phyloP scores from a whole-genome alignment of 2,329 filamentous ascomycete species.

The Xylaria sp. region DNA sequence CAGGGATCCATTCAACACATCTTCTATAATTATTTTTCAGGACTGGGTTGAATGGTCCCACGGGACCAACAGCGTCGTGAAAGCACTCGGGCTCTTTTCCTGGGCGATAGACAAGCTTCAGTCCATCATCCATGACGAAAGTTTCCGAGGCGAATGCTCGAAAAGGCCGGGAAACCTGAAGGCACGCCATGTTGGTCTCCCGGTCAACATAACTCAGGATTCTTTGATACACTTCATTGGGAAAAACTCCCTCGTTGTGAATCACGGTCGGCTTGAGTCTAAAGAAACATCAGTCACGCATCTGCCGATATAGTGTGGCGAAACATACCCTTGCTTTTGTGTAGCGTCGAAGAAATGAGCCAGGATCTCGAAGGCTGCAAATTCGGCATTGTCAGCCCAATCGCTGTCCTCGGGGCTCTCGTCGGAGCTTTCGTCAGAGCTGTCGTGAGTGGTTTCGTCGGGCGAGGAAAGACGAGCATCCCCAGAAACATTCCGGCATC shows the following conservation, averaged over 20 bases:
- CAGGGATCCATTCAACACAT: not conserved
- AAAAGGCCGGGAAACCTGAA: constrained; percentile 14
- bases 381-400: not conserved
- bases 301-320: not conserved
- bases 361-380: constrained; percentile 8
- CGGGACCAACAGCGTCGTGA: not conserved
- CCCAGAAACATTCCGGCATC: not conserved
- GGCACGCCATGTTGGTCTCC: constrained; percentile 19
- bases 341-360: constrained; percentile 19
- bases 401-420: not conserved
- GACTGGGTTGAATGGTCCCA: not conserved
- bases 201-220: constrained; percentile 3
- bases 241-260: constrained; percentile 14
- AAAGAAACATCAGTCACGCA: constrained; percentile 1
- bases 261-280: constrained; percentile 11
- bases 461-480: too few species aligned
- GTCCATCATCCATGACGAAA: constrained; percentile 4
- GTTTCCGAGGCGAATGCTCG: constrained; percentile 14
- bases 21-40: not conserved
- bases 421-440: not conserved
- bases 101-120: constrained; percentile 3
- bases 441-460: not conserved
- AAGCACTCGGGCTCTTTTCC: not conserved
- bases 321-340: constrained; percentile 16
- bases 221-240: constrained; percentile 14